These are phyloP conservation scores for Phyllosticta citrichinensis DNA, from an alignment of 2,329 filamentous ascomycete species.

Conservation along the genomic window DNA sequence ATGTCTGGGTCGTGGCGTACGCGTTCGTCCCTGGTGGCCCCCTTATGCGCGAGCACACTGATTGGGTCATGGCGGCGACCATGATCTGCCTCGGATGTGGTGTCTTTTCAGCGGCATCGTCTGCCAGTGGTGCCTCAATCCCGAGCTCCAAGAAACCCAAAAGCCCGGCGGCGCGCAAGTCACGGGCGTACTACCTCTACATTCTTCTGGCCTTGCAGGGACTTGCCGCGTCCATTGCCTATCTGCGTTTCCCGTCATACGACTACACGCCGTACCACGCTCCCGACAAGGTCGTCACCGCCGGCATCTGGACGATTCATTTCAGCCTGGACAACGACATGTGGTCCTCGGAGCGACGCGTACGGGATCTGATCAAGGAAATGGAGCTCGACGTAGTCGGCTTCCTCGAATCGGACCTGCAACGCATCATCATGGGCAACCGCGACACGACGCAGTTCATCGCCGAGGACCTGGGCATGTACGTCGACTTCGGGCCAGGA, in stretches of 20 bases:
- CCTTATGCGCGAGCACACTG: constrained; percentile 83
- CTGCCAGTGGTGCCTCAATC: constrained; percentile 36
- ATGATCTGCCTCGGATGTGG: constrained; percentile 80
- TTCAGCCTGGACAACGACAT: constrained; percentile 97
- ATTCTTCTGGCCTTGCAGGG: constrained; percentile 68
- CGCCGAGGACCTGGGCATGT: constrained; percentile 96
- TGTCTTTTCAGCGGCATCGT: constrained; percentile 57
- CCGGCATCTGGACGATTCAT: constrained; percentile 97
- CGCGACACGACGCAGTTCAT: constrained; percentile 91
- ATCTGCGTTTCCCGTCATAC: constrained; percentile 84
- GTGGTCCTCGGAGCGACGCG: constrained; percentile 93
- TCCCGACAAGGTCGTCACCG: constrained; percentile 78
- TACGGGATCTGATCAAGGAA: constrained; percentile 83
- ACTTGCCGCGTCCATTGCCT: constrained; percentile 68
- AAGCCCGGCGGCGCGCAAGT: constrained; percentile 39
- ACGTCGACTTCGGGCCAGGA: constrained; percentile 91
- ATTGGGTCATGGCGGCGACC: constrained; percentile 84
- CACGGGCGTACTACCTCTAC: constrained; percentile 59
- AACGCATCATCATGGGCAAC: constrained; percentile 99
- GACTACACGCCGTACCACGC: constrained; percentile 85
- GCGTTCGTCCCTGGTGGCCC: constrained; percentile 94
- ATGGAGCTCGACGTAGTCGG: constrained; percentile 96
- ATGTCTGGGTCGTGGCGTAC: constrained; percentile 97
- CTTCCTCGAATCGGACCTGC: constrained; percentile 84
- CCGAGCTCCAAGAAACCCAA: constrained; percentile 36